These are phyloP conservation scores for Teratosphaeria zuluensis DNA, from an alignment of 2,329 filamentous ascomycete genomes.

Conservation along the genomic window DNA sequence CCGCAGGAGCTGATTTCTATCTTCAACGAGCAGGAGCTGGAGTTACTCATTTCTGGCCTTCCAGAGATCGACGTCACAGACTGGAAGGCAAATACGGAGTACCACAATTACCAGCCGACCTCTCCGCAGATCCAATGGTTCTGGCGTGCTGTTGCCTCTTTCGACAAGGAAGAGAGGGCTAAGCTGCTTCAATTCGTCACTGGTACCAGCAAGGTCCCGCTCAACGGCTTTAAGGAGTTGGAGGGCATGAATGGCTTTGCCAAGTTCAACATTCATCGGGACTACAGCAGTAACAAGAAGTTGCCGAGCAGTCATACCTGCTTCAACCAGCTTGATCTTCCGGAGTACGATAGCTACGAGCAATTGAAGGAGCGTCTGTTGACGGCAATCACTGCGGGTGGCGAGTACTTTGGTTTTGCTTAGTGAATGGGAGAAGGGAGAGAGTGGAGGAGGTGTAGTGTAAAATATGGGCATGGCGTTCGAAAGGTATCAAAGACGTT, in stretches of 20 bases:
- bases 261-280: conserved; percentile 96
- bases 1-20: conserved; percentile 89
- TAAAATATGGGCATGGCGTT: conserved; percentile 5
- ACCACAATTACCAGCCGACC: conserved; percentile 91
- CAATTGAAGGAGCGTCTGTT: conserved; percentile 75
- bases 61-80: conserved; percentile 97
- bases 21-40: conserved; percentile 96
- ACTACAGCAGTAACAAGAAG: conserved; percentile 92
- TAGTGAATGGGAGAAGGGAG: conserved; percentile 33
- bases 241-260: conserved; percentile 99
- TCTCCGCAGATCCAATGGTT: conserved; percentile 99
- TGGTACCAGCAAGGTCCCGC: conserved; percentile 92
- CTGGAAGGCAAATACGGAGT: conserved; percentile 98
- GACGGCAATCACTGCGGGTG: conserved; percentile 94
- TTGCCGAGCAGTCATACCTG: conserved; percentile 95
- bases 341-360: conserved; percentile 96
- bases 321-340: conserved; percentile 98
- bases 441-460: neutral
- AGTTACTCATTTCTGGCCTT: conserved; percentile 89
- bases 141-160: conserved; percentile 93
- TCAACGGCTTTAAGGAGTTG: conserved; percentile 97
- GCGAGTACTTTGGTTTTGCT: conserved; percentile 95
- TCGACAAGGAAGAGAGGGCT: conserved; percentile 96
- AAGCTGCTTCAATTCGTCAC: conserved; percentile 98
- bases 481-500: neutral